Percentiles rank a stretch among this genome's conserved stretches.
Evolutionary conservation across 2,329 filamentous ascomycete genomes (phyloP).

Genomic region (Podosphaera fusca): DNA sequence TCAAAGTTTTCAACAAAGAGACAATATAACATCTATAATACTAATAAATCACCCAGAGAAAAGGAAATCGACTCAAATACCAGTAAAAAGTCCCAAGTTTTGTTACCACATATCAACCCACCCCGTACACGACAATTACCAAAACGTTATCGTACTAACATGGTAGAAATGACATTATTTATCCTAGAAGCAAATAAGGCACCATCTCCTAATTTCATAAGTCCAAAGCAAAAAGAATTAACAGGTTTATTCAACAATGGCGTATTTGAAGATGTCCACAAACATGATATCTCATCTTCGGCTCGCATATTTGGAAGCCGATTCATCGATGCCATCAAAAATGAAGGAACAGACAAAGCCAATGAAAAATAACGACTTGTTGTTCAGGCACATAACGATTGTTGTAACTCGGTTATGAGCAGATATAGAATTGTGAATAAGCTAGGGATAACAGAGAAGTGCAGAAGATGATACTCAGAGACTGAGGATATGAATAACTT

Average conservation of each 20-base stretch:
- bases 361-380: slow-evolving; percentile 5
- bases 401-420: too few relatives aligned
- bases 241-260: neutral
- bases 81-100: too few relatives aligned
- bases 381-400: slow-evolving; percentile 4
- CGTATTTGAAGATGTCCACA: too few relatives aligned
- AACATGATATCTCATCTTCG: too few relatives aligned
- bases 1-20: neutral
- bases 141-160: neutral
- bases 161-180: neutral
- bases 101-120: too few relatives aligned
- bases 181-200: neutral
- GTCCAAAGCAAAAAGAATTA: neutral
- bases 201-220: neutral
- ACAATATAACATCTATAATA: neutral
- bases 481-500: too few relatives aligned
- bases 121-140: neutral
- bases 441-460: too few relatives aligned
- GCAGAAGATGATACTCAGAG: too few relatives aligned
- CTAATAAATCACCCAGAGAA: neutral
- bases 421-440: too few relatives aligned
- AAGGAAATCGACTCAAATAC: neutral
- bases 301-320: too few relatives aligned
- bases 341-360: slow-evolving; percentile 1
- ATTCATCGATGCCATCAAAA: neutral